Conservation (phyloP, 2,329 filamentous ascomycete species). For the Ophiostoma triangulosporum region DNA sequence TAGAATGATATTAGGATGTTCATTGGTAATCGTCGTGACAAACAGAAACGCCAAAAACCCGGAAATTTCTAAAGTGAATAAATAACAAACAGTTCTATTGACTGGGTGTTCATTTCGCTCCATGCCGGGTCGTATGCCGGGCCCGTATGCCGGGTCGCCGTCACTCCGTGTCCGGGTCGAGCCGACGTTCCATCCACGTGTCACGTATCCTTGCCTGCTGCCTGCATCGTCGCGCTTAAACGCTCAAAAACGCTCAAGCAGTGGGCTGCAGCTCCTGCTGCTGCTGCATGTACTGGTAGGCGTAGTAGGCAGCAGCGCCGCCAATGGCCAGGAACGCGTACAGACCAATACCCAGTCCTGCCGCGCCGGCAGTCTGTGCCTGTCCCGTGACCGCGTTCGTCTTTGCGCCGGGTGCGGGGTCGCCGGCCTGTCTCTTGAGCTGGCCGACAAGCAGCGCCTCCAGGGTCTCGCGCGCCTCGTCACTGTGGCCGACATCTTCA, state of each 20-base stretch:
- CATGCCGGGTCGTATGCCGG: not conserved
- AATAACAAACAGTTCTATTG: not conserved
- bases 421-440: constrained; percentile 71
- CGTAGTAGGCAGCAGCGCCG: constrained; percentile 62
- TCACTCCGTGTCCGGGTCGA: not conserved
- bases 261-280: constrained; percentile 17
- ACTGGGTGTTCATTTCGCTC: not conserved
- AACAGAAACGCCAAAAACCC: not conserved
- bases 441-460: constrained; percentile 59
- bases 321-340: constrained; percentile 73
- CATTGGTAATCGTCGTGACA: not conserved
- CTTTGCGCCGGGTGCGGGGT: constrained; percentile 55
- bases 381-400: constrained; percentile 35
- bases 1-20: not conserved
- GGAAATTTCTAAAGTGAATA: not conserved
- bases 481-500: constrained; percentile 97
- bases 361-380: constrained; percentile 32
- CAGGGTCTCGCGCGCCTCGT: constrained; percentile 93
- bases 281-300: constrained; percentile 73
- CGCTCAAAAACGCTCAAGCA: not conserved
- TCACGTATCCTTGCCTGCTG: too few species aligned
- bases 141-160: too few species aligned
- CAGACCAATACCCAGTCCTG: constrained; percentile 60
- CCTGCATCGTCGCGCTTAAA: too few species aligned
- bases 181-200: not conserved